A percentile compares a stretch with the other conserved stretches of the same genome.
These are phyloP conservation scores for Eutrema japonicum DNA, from an alignment of 345 rosid species.

Conservation along the genomic window DNA sequence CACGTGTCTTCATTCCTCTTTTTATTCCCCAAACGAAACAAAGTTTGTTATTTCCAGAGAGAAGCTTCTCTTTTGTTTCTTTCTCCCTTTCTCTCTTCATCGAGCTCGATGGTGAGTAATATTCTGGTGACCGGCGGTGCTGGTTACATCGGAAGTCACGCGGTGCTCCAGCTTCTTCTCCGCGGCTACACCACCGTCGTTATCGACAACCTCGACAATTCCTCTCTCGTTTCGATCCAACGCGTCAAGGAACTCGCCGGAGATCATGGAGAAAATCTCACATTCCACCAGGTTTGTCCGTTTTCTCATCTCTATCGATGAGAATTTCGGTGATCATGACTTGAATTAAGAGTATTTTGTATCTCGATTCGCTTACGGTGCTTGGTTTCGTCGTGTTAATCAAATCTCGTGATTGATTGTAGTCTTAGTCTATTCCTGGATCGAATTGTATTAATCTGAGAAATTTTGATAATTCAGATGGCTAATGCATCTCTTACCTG, in stretches of 20 bases:
- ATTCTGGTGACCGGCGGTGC: constrained; percentile 96
- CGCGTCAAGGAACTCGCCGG: constrained; percentile 80
- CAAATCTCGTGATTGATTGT: constrained; percentile 2
- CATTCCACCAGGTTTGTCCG: constrained; percentile 66
- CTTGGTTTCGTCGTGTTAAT: background rate
- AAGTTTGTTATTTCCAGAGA: constrained; percentile 19
- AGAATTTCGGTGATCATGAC: constrained; percentile 24
- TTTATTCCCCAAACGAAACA: constrained; percentile 5
- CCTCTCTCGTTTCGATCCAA: constrained; percentile 62
- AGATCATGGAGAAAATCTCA: constrained; percentile 53
- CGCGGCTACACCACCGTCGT: constrained; percentile 72
- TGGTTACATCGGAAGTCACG: constrained; percentile 97
- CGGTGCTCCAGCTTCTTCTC: constrained; percentile 85
- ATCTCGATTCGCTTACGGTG: constrained; percentile 12
- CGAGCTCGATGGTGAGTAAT: constrained; percentile 47
- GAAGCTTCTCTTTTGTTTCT: constrained; percentile 43
- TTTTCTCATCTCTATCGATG: background rate
- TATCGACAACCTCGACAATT: constrained; percentile 86
- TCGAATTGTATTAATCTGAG: constrained; percentile 29
- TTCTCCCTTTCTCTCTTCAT: constrained; percentile 14
- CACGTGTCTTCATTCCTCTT: constrained; percentile 35
- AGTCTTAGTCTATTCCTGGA: constrained; percentile 4
- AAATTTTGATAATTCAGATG: constrained; percentile 19
- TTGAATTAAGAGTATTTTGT: constrained; percentile 3
- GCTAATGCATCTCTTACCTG: constrained; percentile 38